Evolutionary conservation across 2,329 filamentous ascomycete genomes (phyloP), one percentile per base, ranked within the genome.

Genomic region (Ophiocordyceps camponoti-floridani): DNA sequence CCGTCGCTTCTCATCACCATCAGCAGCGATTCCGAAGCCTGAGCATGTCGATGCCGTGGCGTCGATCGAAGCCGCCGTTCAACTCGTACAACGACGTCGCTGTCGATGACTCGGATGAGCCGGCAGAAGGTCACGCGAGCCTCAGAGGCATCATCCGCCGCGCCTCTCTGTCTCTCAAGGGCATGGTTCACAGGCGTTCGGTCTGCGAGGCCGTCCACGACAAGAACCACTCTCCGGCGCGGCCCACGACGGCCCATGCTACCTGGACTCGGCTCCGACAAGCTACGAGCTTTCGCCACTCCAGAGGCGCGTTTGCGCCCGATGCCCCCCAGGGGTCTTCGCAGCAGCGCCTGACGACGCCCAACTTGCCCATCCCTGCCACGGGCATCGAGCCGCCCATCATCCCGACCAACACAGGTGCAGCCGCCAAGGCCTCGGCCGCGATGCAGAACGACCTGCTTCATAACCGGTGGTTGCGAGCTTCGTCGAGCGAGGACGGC

Each of bases 371-470:
- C 0, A 56, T 72, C 4, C 71, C 72, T 2, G 71, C 70, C 4
- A 59, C 66, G 46, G 67, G 67, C 28, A 62, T 62, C 30, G 72
- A 71, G 46, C 77, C 77, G 4, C 76, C 77, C 0, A 60, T 77
- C 47, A 79, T 81, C 27, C 77, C 77, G 4, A 62, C 62, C 11
- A 69, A 77, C 45, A 72, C 68, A 0, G 76, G 77, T 33, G 72
- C 68, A n/a, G 75, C 74, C 2, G 75, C 75, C 28, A 75, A 77
- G 46, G 72, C 76, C 8, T 70, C 75, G 0, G 75, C 72, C 4
- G 75, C 73, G 11, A 65, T 74, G 46, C 73, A 78, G 51, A 76
- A 77, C 51, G 70, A 75, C 44, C 66, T 62, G 41, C 51, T 66
- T 6, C 57, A 66, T 28, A 65, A 63, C 38, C 61, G 64, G 43